A percentile compares a stretch with the other conserved stretches of the same genome.
phyloP scores from a whole-genome alignment of 495 filamentous ascomycete genomes.

The Xylaria bambusicola region DNA sequence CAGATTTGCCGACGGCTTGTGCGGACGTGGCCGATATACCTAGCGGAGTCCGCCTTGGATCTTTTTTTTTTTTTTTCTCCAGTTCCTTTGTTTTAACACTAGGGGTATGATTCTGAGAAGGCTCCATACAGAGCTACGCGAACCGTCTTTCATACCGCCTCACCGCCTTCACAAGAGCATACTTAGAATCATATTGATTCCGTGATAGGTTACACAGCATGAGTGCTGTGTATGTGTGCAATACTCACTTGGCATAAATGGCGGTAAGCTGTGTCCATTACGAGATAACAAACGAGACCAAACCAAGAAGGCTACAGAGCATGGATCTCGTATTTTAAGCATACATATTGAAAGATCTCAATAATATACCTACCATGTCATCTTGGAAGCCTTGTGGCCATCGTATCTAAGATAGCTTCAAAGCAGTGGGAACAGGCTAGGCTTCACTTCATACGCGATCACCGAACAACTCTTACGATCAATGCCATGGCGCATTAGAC shows the following conservation, averaged over 20 bases:
- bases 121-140: too few species aligned
- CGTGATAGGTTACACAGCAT: constrained; percentile 18
- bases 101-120: too few species aligned
- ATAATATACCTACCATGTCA: too few species aligned
- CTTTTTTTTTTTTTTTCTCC: too few species aligned
- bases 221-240: background rate
- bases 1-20: background rate
- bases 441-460: background rate
- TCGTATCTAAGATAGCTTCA: background rate
- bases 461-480: background rate
- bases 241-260: too few species aligned
- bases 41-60: too few species aligned
- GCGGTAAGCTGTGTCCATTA: too few species aligned
- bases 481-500: background rate
- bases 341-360: too few species aligned
- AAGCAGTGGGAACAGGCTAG: background rate
- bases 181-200: constrained; percentile 6
- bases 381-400: background rate
- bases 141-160: too few species aligned
- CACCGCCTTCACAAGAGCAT: constrained; percentile 4
- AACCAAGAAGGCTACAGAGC: background rate
- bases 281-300: too few species aligned
- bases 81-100: too few species aligned
- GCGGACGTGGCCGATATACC: background rate
- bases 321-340: too few species aligned